Conservation (phyloP, 78 protist species). For the Tieghemostelium lacteum region DNA sequence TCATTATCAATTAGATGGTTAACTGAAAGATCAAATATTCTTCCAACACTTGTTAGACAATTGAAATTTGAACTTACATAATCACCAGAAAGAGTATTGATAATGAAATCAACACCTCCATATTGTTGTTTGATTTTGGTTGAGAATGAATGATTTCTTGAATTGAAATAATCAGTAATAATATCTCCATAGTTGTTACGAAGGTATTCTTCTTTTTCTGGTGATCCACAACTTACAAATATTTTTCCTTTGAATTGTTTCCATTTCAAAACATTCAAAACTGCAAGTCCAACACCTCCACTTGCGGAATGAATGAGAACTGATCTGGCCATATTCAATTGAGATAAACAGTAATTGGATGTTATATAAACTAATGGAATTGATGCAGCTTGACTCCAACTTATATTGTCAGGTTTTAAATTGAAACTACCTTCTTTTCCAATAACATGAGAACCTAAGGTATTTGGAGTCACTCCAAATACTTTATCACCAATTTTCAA, state of each 20-base stretch:
- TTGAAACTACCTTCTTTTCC: too few species aligned
- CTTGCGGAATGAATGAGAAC: constrained; percentile 41
- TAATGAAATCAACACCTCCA: constrained; percentile 13
- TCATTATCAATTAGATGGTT: background rate
- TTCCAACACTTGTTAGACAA: constrained; percentile 7
- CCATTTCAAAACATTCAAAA: constrained; percentile 15
- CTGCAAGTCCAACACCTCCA: constrained; percentile 58
- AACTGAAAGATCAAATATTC: constrained; percentile 32
- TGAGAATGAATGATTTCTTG: background rate
- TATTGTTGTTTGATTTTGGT: background rate
- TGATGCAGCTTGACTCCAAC: background rate
- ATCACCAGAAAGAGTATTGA: constrained; percentile 11
- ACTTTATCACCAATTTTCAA: constrained; percentile 65
- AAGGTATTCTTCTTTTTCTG: constrained; percentile 4
- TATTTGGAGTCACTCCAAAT: background rate
- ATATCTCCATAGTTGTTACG: background rate
- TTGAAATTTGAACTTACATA: constrained; percentile 15
- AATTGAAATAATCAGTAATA: background rate
- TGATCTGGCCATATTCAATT: background rate
- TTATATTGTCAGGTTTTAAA: background rate
- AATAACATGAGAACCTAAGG: background rate
- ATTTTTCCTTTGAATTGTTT: constrained; percentile 26
- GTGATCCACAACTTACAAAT: background rate
- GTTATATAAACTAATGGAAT: constrained; percentile 1
- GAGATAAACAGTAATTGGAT: background rate